These are phyloP conservation scores for Psilocybe mexicana DNA, from an alignment of 1,284 basidiomycete species.

Conservation along the genomic window DNA sequence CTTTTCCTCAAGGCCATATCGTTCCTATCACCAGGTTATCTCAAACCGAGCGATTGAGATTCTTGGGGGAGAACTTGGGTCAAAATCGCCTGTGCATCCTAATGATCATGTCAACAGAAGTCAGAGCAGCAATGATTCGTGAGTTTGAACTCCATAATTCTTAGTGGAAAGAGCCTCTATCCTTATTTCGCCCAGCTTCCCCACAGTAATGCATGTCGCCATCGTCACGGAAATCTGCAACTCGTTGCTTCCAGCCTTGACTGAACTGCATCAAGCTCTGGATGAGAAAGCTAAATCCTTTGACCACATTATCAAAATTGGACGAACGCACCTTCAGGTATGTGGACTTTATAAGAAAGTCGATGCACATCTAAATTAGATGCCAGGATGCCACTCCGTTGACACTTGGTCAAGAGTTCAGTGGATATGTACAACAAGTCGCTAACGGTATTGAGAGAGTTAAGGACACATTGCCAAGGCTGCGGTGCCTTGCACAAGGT, in stretches of 20 bases:
- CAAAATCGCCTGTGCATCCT: conserved; percentile 97
- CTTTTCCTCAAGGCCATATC: not conserved
- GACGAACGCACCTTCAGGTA: conserved; percentile 93
- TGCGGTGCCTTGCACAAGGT: conserved; percentile 94
- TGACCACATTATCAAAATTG: conserved; percentile 96
- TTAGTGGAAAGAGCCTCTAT: not conserved
- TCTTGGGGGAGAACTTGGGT: conserved; percentile 93
- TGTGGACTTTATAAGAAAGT: conserved; percentile 6
- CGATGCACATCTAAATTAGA: conserved; percentile 1
- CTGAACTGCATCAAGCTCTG: conserved; percentile 82
- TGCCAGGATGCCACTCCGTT: conserved; percentile 92
- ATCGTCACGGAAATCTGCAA: conserved; percentile 88
- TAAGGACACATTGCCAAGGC: conserved; percentile 80
- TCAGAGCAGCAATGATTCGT: conserved; percentile 99
- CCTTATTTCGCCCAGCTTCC: conserved; percentile 67
- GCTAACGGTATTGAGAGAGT: conserved; percentile 90
- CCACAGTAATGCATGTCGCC: conserved; percentile 98
- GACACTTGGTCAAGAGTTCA: conserved; percentile 98
- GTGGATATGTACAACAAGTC: conserved; percentile 96
- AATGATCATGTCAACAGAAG: conserved; percentile 99
- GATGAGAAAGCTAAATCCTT: conserved; percentile 83
- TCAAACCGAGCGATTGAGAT: conserved; percentile 98
- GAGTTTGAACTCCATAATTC: conserved; percentile 23
- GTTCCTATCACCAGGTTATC: conserved; percentile 69
- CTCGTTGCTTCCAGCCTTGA: conserved; percentile 84